Base-by-base conservation (phyloP, 1,139 yeast species). In the Suhomyces guaymorum region DNA sequence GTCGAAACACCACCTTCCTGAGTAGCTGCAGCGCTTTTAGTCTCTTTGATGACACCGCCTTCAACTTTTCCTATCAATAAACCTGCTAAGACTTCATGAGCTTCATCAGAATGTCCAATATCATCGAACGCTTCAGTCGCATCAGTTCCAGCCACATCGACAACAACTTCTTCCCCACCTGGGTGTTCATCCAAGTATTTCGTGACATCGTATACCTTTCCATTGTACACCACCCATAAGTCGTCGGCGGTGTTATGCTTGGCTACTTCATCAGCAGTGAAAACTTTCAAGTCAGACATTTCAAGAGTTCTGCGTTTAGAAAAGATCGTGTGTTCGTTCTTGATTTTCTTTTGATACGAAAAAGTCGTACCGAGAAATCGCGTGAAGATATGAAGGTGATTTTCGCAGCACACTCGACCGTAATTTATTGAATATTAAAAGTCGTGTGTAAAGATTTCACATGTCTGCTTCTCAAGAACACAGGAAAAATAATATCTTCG, bases 91-190 rank as follows among this genome's bases (percentile, higher is more conserved):
- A 84, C 73, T 50, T 83, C 94, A 49, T 81, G 80, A 23, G 98
- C 97, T 51, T 90, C 97, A 48, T 90, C 97, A 25, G 97, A 89
- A 66, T 92, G 99, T 26, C 98, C 98, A 55, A 92, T 90, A 59
- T 92, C 98, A 44, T 87, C 89, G 57, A 92, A 92, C 23, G 95
- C 90, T 49, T 82, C 92, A 30, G 98, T 90, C 41, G 96, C 95
- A 61, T 94, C 98, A 39, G 73, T 70, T 48, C 98, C 98, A 41
- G 92, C 97, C 51, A 81, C 78, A 57, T 94, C 98, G 37, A 84
- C 66, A 50, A 92, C 75, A 32, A 92, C 96, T 64, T 94, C 98
- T 64, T 89, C 97, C 57, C 99, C 99, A 70, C 99, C 99, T 43
- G 96, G 96, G 67, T 92, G 99, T 70, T 92, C 97, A 55, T 90